Evolutionary conservation across 192 early-diverging fungal genomes (phyloP), one percentile per base, ranked within the genome.

Genomic region (Umbelopsis sp.): DNA sequence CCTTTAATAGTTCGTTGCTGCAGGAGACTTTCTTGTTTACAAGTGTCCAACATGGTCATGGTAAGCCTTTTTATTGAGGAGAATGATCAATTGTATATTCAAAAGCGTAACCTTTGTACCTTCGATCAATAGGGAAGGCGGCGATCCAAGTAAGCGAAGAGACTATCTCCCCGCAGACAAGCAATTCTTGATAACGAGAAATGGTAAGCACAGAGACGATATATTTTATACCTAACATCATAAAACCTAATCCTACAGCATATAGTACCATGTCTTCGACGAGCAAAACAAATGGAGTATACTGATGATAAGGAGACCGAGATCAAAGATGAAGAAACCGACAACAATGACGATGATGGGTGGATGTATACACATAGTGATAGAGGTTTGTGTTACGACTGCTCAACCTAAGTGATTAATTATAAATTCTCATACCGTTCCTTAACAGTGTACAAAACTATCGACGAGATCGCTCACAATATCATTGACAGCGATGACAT

Each of bases 21-120:
- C 97, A 6, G 98, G 98, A 34, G 98, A 99, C 79, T 98, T 95
- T 75, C 90, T 99, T 53, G 95, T 97, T 17, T 96, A 90, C 84
- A 98, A 99, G 78, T 99, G 98, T 77, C 97, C 97, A 14, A 99
- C 98, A 14, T 99, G 98, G 98, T 84, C 85, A 68, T 99, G 98
- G 86, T 86, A 82, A 73, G 51, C 17, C 1, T 17, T 21, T 49
- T n/a, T 49, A 17, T 1, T 21, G 5, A 1, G 2, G n/a, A n/a
- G 4, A 49, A 0, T 3, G 16, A n/a, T 16, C n/a, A 49, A 21
- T 49, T 21, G 2, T 16, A n/a, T 17, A 4, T 4, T 49, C 0
- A 2, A 5, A n/a, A 6, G 8, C 4, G 47, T 21, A 32, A 36
- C 29, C 26, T 5, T 34, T n/a, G 12, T 34, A 0, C 4, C 14